phyloP scores from a whole-genome alignment of 2,329 filamentous ascomycete genomes.

The Aspergillus alliaceus region DNA sequence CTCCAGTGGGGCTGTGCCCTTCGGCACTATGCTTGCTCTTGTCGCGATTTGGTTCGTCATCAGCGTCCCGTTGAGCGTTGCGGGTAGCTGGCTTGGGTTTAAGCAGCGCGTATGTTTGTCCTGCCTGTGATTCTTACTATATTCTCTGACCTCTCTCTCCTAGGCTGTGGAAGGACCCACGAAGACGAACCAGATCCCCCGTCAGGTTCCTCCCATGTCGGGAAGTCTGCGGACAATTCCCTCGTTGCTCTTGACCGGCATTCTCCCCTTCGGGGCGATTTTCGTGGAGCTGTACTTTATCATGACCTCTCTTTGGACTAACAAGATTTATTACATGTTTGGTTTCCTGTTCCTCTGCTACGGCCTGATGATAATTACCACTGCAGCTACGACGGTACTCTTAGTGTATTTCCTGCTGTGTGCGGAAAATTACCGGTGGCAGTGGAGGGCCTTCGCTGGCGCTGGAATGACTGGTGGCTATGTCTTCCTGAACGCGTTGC shows the following conservation, averaged over 20 bases:
- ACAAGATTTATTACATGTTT: conserved; percentile 99
- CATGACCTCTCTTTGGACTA: conserved; percentile 98
- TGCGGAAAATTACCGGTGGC: conserved; percentile 97
- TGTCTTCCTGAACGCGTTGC: conserved; percentile 85
- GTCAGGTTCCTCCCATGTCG: conserved; percentile 83
- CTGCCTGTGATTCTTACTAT: not conserved
- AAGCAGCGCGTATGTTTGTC: conserved; percentile 55
- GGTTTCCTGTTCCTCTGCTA: conserved; percentile 98
- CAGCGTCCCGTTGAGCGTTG: conserved; percentile 85
- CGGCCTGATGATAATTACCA: conserved; percentile 93
- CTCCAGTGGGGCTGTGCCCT: conserved; percentile 90
- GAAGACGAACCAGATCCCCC: conserved; percentile 94
- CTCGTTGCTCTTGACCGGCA: conserved; percentile 86
- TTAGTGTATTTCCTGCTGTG: conserved; percentile 97
- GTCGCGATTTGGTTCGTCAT: conserved; percentile 96
- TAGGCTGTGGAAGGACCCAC: conserved; percentile 74
- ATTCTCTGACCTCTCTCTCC: conserved; percentile 10
- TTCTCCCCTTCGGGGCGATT: conserved; percentile 93
- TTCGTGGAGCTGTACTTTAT: conserved; percentile 99
- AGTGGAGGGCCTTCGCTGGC: conserved; percentile 92
- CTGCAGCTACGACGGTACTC: conserved; percentile 85
- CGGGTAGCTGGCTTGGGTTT: conserved; percentile 92
- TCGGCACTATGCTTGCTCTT: conserved; percentile 94
- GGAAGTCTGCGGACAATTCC: conserved; percentile 85
- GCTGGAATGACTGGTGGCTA: conserved; percentile 88